Evolutionary conservation across 164 flowering plant genomes (phyloP).

Genomic region (Pachysandra terminalis): DNA sequence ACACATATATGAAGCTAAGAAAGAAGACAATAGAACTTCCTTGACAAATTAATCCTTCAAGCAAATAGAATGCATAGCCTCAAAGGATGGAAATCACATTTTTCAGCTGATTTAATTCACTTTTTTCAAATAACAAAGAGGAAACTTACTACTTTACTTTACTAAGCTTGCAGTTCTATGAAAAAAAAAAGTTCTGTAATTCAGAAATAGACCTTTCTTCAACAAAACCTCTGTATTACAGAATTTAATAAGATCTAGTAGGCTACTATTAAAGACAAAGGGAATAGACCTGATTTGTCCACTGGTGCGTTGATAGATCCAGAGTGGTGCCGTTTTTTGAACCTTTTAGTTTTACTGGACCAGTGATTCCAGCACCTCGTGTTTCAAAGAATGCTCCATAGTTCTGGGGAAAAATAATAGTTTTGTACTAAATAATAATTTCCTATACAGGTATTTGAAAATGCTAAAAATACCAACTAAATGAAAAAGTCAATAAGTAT

Average conservation of each 20-base stretch:
- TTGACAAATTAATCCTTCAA: background rate
- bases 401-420: conserved; percentile 47
- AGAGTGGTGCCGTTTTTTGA: conserved; percentile 35
- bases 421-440: background rate
- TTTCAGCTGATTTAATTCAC: background rate
- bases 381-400: conserved; percentile 86
- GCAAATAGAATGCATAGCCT: background rate
- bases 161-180: background rate
- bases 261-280: conserved; percentile 1
- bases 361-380: conserved; percentile 86
- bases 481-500: too few species aligned
- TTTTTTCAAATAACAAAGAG: background rate
- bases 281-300: conserved; percentile 84
- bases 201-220: too few species aligned
- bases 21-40: background rate
- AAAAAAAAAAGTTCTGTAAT: too few species aligned
- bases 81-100: background rate
- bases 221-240: background rate
- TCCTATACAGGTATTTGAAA: background rate
- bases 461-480: background rate
- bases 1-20: conserved; percentile 10
- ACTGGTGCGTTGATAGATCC: conserved; percentile 74
- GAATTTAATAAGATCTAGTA: too few species aligned
- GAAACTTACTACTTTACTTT: background rate
- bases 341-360: conserved; percentile 72